phyloP scores from a whole-genome alignment of 2,329 filamentous ascomycete genomes.

The Colletotrichum sp. region DNA sequence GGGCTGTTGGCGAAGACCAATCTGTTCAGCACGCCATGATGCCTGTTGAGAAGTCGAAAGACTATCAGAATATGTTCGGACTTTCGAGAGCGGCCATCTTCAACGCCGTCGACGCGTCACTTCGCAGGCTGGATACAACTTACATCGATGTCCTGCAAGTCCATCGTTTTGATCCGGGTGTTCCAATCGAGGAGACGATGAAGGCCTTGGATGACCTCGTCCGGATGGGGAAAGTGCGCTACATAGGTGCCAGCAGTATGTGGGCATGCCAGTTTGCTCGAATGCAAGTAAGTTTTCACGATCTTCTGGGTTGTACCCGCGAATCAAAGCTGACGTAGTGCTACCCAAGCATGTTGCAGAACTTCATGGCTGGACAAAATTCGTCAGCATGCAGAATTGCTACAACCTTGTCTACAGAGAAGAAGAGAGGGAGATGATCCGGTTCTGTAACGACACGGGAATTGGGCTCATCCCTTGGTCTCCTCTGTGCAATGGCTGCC shows the following conservation, averaged over 20 bases:
- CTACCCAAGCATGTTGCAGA: background rate
- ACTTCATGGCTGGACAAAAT: background rate
- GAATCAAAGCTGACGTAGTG: background rate
- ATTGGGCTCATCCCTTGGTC: background rate
- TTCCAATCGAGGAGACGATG: background rate
- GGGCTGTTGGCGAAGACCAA: conserved; percentile 49
- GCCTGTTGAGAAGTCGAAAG: background rate
- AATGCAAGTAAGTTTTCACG: background rate
- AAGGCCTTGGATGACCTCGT: background rate
- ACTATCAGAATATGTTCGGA: background rate
- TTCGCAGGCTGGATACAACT: background rate
- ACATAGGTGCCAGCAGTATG: background rate
- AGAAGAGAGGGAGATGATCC: background rate
- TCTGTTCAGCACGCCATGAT: background rate
- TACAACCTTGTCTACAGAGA: background rate
- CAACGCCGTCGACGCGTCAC: background rate
- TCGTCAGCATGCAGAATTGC: background rate
- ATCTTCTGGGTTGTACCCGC: background rate
- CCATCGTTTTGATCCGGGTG: background rate
- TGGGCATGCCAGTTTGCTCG: background rate
- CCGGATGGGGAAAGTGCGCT: background rate
- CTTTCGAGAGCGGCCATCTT: background rate
- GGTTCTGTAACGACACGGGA: background rate
- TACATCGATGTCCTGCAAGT: conserved; percentile 1
- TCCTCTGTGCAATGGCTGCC: background rate